phyloP scores from a whole-genome alignment of 1,284 basidiomycete genomes.

The Wolfiporia cocos region DNA sequence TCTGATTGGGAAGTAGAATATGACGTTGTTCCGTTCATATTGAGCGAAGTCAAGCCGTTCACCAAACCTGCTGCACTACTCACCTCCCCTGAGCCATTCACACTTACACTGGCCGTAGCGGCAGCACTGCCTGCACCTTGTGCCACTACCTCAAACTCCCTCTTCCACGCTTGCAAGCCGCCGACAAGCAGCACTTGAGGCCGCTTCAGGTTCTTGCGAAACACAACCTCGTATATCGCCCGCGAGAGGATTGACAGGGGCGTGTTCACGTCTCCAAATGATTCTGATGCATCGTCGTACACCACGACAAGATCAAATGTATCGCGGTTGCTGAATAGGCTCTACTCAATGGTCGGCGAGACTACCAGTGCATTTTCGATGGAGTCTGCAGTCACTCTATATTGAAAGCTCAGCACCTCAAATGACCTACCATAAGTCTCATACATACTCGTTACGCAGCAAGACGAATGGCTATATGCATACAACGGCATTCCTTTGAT shows the following conservation, averaged over 20 bases:
- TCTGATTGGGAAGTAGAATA: conserved; percentile 12
- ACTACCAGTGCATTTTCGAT: conserved; percentile 78
- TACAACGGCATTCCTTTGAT: conserved; percentile 68
- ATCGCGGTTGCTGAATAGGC: conserved; percentile 74
- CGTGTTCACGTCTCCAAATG: conserved; percentile 42
- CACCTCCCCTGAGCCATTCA: background rate
- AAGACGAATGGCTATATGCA: conserved; percentile 86
- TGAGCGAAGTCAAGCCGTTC: conserved; percentile 11
- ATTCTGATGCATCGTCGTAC: conserved; percentile 72
- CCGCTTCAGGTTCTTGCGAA: conserved; percentile 67
- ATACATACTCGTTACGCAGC: conserved; percentile 57
- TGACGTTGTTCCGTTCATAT: conserved; percentile 13
- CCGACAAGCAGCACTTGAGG: conserved; percentile 84
- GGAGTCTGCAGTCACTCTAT: conserved; percentile 57
- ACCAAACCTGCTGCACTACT: conserved; percentile 7
- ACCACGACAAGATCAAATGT: conserved; percentile 90
- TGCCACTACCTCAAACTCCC: conserved; percentile 50
- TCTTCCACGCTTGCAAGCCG: conserved; percentile 81
- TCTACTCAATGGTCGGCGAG: conserved; percentile 65
- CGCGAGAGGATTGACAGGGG: conserved; percentile 58
- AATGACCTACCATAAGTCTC: background rate
- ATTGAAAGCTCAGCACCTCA: conserved; percentile 1
- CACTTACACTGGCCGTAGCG: no score
- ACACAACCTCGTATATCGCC: conserved; percentile 71
- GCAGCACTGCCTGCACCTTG: conserved; percentile 22